Conservation (phyloP, 805 yeast genomes). For the Yamadazyma nakazawae region DNA sequence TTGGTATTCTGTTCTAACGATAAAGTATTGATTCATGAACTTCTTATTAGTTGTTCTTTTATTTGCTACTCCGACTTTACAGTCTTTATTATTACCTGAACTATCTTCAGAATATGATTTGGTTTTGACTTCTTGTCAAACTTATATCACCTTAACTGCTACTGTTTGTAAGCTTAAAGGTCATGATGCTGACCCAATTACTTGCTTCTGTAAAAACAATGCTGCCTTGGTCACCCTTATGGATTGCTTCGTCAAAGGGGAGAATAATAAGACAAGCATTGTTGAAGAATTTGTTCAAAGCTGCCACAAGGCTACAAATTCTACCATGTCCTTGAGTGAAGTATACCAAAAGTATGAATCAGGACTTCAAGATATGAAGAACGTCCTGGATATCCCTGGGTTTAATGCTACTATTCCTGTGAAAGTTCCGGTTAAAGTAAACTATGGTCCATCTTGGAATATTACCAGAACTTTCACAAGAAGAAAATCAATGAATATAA, state of each 20-base stretch:
- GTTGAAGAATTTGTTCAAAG: constrained; percentile 13
- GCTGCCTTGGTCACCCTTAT: constrained; percentile 20
- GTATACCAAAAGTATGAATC: constrained; percentile 16
- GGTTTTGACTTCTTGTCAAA: constrained; percentile 15
- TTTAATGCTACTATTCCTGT: constrained; percentile 7
- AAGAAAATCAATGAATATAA: constrained; percentile 12
- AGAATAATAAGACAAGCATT: constrained; percentile 14
- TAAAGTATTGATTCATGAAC: constrained; percentile 3
- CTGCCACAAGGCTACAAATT: constrained; percentile 11
- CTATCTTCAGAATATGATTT: constrained; percentile 9
- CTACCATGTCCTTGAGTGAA: constrained; percentile 8
- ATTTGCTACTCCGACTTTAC: neutral
- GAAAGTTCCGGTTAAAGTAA: constrained; percentile 10
- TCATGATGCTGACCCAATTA: neutral
- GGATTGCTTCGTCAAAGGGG: constrained; percentile 22
- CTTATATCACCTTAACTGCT: constrained; percentile 9
- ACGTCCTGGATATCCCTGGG: constrained; percentile 13
- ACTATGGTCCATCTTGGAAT: neutral
- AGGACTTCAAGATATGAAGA: constrained; percentile 7
- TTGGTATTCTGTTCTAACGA: neutral
- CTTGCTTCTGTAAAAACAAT: constrained; percentile 16
- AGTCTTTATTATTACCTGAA: constrained; percentile 11
- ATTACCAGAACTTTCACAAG: neutral
- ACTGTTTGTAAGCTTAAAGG: constrained; percentile 14
- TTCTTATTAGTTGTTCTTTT: constrained; percentile 2